Conservation (phyloP, 2,329 filamentous ascomycete genomes). For the Aspergillus puulaauensis region DNA sequence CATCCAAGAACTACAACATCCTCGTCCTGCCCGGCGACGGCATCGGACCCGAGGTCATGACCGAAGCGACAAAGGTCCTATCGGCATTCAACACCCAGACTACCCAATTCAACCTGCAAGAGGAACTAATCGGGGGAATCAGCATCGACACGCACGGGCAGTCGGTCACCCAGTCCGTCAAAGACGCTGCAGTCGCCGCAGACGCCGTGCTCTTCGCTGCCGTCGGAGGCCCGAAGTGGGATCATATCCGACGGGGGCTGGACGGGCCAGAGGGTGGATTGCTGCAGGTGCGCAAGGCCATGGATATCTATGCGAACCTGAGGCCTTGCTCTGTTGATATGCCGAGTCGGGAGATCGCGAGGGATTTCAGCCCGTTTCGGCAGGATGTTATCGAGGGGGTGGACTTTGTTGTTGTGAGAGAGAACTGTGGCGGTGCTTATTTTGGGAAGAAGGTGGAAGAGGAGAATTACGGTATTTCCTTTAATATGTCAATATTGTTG, state of each 20-base stretch:
- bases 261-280: constrained; percentile 87
- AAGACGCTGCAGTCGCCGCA: constrained; percentile 73
- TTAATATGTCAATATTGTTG: too few relatives aligned
- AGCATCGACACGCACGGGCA: constrained; percentile 75
- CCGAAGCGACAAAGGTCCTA: constrained; percentile 60
- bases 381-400: constrained; percentile 75
- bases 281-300: constrained; percentile 79
- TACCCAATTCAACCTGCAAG: constrained; percentile 52
- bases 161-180: constrained; percentile 74
- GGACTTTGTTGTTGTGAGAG: constrained; percentile 66
- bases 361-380: constrained; percentile 80
- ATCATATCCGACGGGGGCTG: constrained; percentile 60
- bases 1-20: constrained; percentile 2
- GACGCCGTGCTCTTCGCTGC: constrained; percentile 86
- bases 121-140: constrained; percentile 82
- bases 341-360: constrained; percentile 67
- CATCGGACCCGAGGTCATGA: constrained; percentile 37
- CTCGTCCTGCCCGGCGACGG: constrained; percentile 11
- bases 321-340: constrained; percentile 75
- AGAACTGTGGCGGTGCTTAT: constrained; percentile 46
- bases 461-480: constrained; percentile 31
- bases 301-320: constrained; percentile 86
- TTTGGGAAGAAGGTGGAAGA: constrained; percentile 42
- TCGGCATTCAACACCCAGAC: constrained; percentile 64
- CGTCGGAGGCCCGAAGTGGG: constrained; percentile 92